Evolutionary conservation across 495 filamentous ascomycete species (phyloP).

Genomic region (Daldinia bambusicola): DNA sequence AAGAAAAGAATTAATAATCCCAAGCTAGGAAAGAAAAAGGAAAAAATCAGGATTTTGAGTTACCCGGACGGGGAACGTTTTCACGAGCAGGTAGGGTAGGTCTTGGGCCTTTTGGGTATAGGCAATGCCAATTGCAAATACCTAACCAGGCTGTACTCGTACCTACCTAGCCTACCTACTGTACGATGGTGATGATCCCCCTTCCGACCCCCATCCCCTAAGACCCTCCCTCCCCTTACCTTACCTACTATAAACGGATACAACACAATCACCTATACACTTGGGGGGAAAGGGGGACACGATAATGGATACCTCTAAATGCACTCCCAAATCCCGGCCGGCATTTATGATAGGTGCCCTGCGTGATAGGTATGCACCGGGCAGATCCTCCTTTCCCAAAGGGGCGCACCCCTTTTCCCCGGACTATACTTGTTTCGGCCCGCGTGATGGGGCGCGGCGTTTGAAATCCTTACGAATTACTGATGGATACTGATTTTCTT

Average conservation of each 20-base stretch:
- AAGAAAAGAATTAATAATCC: neutral
- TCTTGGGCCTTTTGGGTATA: neutral
- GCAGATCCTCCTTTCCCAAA: slow-evolving; percentile 40
- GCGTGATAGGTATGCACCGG: slow-evolving; percentile 25
- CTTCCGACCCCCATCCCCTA: too few relatives aligned
- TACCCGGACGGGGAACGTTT: neutral
- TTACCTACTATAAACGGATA: slow-evolving; percentile 3
- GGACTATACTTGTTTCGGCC: slow-evolving; percentile 23
- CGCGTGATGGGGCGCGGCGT: slow-evolving; percentile 20
- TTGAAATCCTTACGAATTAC: slow-evolving; percentile 25
- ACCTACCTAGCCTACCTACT: too few relatives aligned
- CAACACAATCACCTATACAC: slow-evolving; percentile 17
- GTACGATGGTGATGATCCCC: neutral
- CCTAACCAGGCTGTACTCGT: neutral
- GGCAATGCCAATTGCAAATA: neutral
- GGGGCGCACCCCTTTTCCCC: slow-evolving; percentile 30
- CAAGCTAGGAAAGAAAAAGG: neutral
- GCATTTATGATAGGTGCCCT: slow-evolving; percentile 42
- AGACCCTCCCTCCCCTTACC: too few relatives aligned
- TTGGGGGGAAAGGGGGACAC: slow-evolving; percentile 15
- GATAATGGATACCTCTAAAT: neutral
- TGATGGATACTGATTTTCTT: slow-evolving; percentile 1
- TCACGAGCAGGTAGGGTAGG: neutral
- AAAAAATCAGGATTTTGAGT: slow-evolving; percentile 1
- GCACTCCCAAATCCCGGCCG: slow-evolving; percentile 41